Evolutionary conservation across 108 stramenopile species (phyloP).

Genomic region (Epithemia pelagica): DNA sequence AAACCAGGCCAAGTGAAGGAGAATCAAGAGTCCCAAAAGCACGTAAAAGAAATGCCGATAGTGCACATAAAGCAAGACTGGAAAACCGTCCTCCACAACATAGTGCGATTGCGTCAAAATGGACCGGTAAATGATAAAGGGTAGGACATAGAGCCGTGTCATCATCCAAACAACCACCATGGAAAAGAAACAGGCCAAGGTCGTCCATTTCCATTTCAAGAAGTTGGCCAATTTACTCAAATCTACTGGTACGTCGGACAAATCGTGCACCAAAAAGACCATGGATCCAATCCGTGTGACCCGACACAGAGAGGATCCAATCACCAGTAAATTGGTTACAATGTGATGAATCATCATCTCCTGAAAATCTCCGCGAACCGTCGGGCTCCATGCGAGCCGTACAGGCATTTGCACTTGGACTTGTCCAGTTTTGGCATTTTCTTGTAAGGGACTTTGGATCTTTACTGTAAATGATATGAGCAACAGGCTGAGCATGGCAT

Average conservation of each 20-base stretch:
- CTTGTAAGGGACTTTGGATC: background rate
- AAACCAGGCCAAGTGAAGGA: constrained; percentile 78
- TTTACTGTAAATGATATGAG: constrained; percentile 47
- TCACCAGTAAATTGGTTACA: constrained; percentile 65
- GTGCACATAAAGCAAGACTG: constrained; percentile 18
- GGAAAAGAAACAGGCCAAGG: constrained; percentile 52
- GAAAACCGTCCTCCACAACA: constrained; percentile 25
- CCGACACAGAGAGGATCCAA: constrained; percentile 56
- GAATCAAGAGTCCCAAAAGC: constrained; percentile 48
- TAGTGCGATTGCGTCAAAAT: constrained; percentile 48
- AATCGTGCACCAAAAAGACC: constrained; percentile 81
- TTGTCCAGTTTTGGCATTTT: background rate
- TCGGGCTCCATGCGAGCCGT: constrained; percentile 48
- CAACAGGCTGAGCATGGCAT: constrained; percentile 64
- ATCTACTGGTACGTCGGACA: constrained; percentile 84
- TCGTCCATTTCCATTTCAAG: constrained; percentile 79
- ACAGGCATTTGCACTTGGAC: constrained; percentile 16
- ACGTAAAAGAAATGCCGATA: constrained; percentile 45
- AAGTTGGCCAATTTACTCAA: constrained; percentile 85
- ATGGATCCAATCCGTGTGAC: constrained; percentile 65
- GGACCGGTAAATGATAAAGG: constrained; percentile 65
- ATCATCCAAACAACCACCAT: constrained; percentile 77
- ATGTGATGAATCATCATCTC: constrained; percentile 89
- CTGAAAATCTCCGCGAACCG: constrained; percentile 78
- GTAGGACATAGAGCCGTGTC: constrained; percentile 56